Base-by-base conservation (phyloP, 129 eudicot genomes). In the Oenanthe sinensis region DNA sequence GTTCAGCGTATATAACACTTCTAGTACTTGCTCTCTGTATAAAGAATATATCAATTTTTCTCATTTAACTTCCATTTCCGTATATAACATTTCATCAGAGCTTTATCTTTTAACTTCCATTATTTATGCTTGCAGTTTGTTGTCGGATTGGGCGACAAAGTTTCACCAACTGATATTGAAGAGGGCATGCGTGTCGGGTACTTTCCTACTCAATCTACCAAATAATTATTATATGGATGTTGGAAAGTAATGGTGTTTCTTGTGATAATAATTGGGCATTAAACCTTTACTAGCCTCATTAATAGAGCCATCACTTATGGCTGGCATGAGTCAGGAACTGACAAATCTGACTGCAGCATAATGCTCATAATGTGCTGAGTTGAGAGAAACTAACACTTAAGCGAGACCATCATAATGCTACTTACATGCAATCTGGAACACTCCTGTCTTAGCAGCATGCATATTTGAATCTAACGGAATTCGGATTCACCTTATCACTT, bases 131-230 rank as follows among this genome's bases (percentile, higher is more conserved):
- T 86, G 74, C 96, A 95, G 97, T 95, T 91, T 90, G 99, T 95
- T 82, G 99, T 95, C 77, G 99, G 97, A 55, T 82, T 95, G 60
- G 99, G 99, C 28, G 99, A 95, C 84, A 92, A 95, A 83, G 97
- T 95, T 78, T 95, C 99, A 11, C 99, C 99, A 8, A 92, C 99
- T 80, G 99, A 95, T 86, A 95, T 95, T 69, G 99, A 95, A 86
- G 99, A 95, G 83, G 97, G 99, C 88, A 95, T 95, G 99, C 96
- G 99, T 65, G 99, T 95, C 14, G 99, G 99, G 99, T 95, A 86
- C 70, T 89, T 77, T 52, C 58, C 14, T 46, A 26, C 81, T 75
- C 60, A 2, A 75, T 60, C 6, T 58, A 50, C 58, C 36, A 55
- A 55, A 20, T 55, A 55, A 65, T 33, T 16, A 40, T 17, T 71